These are phyloP conservation scores for Marasmius fiardii DNA, from an alignment of 1,284 basidiomycete genomes.

Conservation along the genomic window DNA sequence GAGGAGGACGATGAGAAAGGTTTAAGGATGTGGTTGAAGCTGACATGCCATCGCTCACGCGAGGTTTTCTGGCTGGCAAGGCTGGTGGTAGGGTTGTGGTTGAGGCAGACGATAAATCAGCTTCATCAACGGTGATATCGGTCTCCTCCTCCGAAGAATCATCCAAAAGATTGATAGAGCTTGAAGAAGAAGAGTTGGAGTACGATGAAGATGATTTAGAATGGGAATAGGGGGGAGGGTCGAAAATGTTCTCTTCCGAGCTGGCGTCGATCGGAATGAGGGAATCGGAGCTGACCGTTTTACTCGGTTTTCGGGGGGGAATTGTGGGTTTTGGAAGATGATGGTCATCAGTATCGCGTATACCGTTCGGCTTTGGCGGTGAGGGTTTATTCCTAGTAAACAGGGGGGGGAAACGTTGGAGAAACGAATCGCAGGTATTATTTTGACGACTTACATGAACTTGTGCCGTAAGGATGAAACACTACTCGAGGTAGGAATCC, in stretches of 20 bases:
- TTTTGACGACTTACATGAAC: constrained; percentile 45
- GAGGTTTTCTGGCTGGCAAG: constrained; percentile 3
- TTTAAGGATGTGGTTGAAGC: constrained; percentile 22
- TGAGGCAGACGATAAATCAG: background rate
- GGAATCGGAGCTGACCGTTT: constrained; percentile 6
- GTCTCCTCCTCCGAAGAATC: background rate
- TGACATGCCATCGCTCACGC: background rate
- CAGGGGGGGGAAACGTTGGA: background rate
- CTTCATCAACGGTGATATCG: background rate
- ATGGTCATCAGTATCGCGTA: background rate
- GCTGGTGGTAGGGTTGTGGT: constrained; percentile 1
- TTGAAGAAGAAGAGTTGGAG: constrained; percentile 3
- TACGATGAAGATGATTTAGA: constrained; percentile 18
- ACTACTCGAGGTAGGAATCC: constrained; percentile 22
- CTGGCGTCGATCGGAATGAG: constrained; percentile 6
- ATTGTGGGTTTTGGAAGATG: background rate
- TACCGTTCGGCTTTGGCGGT: background rate
- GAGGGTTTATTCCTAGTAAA: background rate
- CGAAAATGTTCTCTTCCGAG: constrained; percentile 5
- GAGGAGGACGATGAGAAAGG: constrained; percentile 23
- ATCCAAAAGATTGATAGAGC: background rate
- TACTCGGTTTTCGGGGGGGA: background rate
- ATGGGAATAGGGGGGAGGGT: constrained; percentile 19
- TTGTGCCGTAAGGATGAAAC: constrained; percentile 45
- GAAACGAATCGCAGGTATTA: background rate